phyloP scores from a whole-genome alignment of 1,139 yeast genomes.

The Geotrichum histeridarum region DNA sequence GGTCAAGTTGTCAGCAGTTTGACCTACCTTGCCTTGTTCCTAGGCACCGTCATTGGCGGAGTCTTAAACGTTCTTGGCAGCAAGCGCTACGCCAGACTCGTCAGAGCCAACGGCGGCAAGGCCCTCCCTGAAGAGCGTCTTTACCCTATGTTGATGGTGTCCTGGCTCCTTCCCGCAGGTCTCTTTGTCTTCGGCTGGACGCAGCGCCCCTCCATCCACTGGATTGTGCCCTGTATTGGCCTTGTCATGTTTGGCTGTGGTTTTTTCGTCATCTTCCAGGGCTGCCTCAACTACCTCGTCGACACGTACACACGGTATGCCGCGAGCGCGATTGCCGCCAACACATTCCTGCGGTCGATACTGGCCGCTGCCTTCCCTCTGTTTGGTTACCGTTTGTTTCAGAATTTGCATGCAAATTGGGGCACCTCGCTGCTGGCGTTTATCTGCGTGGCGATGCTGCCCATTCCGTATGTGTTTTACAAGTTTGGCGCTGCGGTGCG shows the following conservation, averaged over 20 bases:
- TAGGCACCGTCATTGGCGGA: slow-evolving; percentile 53
- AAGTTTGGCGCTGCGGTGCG: slow-evolving; percentile 54
- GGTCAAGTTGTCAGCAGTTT: slow-evolving; percentile 46
- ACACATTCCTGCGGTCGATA: slow-evolving; percentile 61
- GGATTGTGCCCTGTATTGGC: slow-evolving; percentile 70
- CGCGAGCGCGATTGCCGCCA: slow-evolving; percentile 80
- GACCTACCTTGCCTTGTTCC: slow-evolving; percentile 52
- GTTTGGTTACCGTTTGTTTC: slow-evolving; percentile 57
- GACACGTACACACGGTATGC: slow-evolving; percentile 59
- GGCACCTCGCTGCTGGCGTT: slow-evolving; percentile 57
- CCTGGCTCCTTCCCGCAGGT: slow-evolving; percentile 57
- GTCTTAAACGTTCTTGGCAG: slow-evolving; percentile 38
- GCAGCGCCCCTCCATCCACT: slow-evolving; percentile 50
- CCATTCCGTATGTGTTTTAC: slow-evolving; percentile 61
- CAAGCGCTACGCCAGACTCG: slow-evolving; percentile 52
- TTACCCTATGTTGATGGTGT: slow-evolving; percentile 45
- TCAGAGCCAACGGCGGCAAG: slow-evolving; percentile 49
- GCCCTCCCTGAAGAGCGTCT: slow-evolving; percentile 59
- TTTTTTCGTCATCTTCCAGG: slow-evolving; percentile 53
- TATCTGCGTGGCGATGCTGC: slow-evolving; percentile 52
- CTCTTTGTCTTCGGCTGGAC: slow-evolving; percentile 80
- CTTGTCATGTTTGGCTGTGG: slow-evolving; percentile 61
- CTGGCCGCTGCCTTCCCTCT: slow-evolving; percentile 75
- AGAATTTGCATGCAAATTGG: slow-evolving; percentile 56
- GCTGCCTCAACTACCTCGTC: slow-evolving; percentile 56